These are phyloP conservation scores for Calophaca sinica DNA, from an alignment of 306 rosid species.

Conservation along the genomic window DNA sequence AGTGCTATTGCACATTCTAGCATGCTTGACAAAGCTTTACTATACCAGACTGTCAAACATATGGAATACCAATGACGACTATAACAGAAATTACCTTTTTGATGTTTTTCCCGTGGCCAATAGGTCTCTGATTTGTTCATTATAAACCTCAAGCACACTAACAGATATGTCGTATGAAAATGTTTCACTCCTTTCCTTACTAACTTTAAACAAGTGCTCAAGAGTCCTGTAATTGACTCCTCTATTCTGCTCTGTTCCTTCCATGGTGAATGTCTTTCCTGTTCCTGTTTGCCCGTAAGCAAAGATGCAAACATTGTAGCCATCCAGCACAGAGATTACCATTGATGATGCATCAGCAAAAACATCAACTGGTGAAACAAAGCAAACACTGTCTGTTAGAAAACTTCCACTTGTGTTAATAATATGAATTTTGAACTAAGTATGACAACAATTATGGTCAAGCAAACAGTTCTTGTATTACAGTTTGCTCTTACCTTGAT, in stretches of 20 bases:
- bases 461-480: slow-evolving; percentile 26
- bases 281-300: slow-evolving; percentile 97
- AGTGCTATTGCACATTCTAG: slow-evolving; percentile 22
- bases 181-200: slow-evolving; percentile 73
- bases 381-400: slow-evolving; percentile 35
- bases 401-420: slow-evolving; percentile 23
- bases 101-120: slow-evolving; percentile 67
- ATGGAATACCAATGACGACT: slow-evolving; percentile 30
- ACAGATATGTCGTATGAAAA: slow-evolving; percentile 71
- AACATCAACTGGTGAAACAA: slow-evolving; percentile 74
- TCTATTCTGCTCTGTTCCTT: slow-evolving; percentile 80
- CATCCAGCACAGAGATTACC: slow-evolving; percentile 83
- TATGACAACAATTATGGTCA: neutral
- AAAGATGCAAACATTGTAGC: slow-evolving; percentile 90
- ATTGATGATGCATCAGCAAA: slow-evolving; percentile 84
- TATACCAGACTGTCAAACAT: neutral
- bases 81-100: slow-evolving; percentile 66
- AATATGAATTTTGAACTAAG: slow-evolving; percentile 7
- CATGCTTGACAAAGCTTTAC: slow-evolving; percentile 38
- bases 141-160: slow-evolving; percentile 91
- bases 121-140: slow-evolving; percentile 90
- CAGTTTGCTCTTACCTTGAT: slow-evolving; percentile 60
- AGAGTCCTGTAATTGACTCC: slow-evolving; percentile 92
- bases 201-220: slow-evolving; percentile 71
- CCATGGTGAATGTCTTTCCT: slow-evolving; percentile 95